Evolutionary conservation across 129 eudicot genomes (phyloP), one percentile per base, ranked within the genome.

Genomic region (Artemisia argyi): DNA sequence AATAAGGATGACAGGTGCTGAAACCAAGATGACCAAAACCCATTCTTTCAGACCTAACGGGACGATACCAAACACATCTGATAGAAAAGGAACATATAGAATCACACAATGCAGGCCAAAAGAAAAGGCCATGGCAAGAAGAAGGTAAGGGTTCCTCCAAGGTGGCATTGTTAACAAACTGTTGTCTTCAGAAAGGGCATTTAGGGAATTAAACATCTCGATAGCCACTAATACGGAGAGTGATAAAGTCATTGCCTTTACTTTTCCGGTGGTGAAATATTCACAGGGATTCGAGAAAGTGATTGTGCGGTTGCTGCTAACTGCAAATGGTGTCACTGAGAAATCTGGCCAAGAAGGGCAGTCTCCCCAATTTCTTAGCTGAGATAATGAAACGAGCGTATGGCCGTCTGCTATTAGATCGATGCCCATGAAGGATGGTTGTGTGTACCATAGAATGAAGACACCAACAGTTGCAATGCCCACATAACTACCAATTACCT

Each of bases 161-260:
- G 97, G 94, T 11, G 95, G 97, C 91, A 85, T 81, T 26, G 81
- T 76, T 49, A 87, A 39, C 86, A 90, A 76, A 79, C 91, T 83
- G 78, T 72, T 83, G 79, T 90, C 87, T 79, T 90, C 96, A 0
- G 93, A 90, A 22, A 85, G 91, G 55, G 95, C 91, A 47, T 90
- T 90, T 16, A 90, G 87, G 52, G 94, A 85, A 71, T 87, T 90
- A 47, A 90, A 85, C 97, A 90, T 85, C 72, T 87, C 91, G 19
- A 90, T 90, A 4, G 96, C 84, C 71, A 90, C 96, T 59, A 90
- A 65, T 17, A 90, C 94, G 12, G 91, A 90, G 13, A 90, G 87
- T 1, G 91, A 87, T 17, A 90, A 80, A 19, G 91, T 87, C 91
- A 77, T 77, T 24, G 97, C 87, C 85, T 83, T 90, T 79, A 85